Evolutionary conservation across 2,329 filamentous ascomycete genomes (phyloP).

Genomic region (Fusarium incarnatum): DNA sequence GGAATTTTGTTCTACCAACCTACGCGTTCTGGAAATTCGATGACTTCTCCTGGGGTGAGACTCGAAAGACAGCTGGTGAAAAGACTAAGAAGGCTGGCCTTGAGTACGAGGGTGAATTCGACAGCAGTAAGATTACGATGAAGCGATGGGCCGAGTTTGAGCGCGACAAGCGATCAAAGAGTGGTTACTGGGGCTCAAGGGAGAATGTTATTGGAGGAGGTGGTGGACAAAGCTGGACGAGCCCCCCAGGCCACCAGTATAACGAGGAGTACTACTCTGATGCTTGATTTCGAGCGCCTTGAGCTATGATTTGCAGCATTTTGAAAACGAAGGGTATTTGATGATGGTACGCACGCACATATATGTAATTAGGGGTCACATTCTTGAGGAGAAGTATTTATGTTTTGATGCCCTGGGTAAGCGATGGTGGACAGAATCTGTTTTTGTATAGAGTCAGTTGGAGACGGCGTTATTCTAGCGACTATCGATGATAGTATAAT

Average conservation of each 20-base stretch:
- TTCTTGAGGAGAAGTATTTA: conserved; percentile 28
- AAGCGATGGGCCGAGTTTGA: conserved; percentile 99
- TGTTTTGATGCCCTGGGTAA: conserved; percentile 34
- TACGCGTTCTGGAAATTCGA: conserved; percentile 99
- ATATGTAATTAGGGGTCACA: conserved; percentile 44
- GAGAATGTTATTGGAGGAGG: conserved; percentile 62
- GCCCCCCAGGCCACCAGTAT: conserved; percentile 58
- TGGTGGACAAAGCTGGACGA: conserved; percentile 56
- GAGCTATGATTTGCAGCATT: conserved; percentile 28
- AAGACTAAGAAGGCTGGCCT: conserved; percentile 87
- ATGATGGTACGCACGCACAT: conserved; percentile 40
- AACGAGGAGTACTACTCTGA: conserved; percentile 69
- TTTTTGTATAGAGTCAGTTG: conserved; percentile 44
- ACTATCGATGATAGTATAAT: conserved; percentile 39
- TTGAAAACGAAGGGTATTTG: conserved; percentile 38
- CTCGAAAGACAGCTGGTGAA: conserved; percentile 92
- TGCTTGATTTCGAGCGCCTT: conserved; percentile 50
- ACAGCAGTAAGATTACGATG: conserved; percentile 99
- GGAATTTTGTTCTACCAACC: conserved; percentile 94
- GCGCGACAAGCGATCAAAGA: conserved; percentile 66
- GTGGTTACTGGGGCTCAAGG: conserved; percentile 63
- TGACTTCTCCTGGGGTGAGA: conserved; percentile 99
- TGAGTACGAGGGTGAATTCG: conserved; percentile 94
- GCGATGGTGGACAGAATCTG: conserved; percentile 22
- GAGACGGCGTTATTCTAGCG: conserved; percentile 39